A percentile compares a stretch with the other conserved stretches of the same genome.
phyloP scores from a whole-genome alignment of 2,329 filamentous ascomycete genomes.

The Aspergillus spinulosporus region DNA sequence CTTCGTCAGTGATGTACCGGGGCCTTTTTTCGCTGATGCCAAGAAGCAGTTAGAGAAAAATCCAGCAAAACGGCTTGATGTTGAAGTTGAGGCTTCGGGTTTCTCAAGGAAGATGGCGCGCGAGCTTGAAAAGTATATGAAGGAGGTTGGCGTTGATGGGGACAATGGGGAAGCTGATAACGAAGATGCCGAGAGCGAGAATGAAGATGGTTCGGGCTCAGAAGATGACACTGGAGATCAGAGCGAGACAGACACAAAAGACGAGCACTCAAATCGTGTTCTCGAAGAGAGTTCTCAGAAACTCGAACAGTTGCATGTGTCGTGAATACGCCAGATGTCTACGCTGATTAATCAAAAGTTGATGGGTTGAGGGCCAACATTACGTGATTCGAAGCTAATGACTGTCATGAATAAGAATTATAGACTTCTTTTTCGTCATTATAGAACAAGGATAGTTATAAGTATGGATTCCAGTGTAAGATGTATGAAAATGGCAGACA shows the following conservation, averaged over 20 bases:
- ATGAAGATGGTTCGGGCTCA: slow-evolving; percentile 32
- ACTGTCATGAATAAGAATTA: slow-evolving; percentile 11
- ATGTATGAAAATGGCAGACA: neutral
- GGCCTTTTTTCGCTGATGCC: slow-evolving; percentile 82
- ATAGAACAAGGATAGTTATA: slow-evolving; percentile 31
- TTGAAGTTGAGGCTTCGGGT: slow-evolving; percentile 85
- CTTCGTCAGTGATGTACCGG: slow-evolving; percentile 77
- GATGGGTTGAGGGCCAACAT: slow-evolving; percentile 7
- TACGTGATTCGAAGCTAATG: slow-evolving; percentile 26
- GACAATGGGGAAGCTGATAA: slow-evolving; percentile 42
- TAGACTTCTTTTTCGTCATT: slow-evolving; percentile 13
- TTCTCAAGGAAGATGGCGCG: slow-evolving; percentile 97
- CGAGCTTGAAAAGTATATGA: slow-evolving; percentile 88
- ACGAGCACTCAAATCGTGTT: slow-evolving; percentile 25
- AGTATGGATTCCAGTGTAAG: neutral
- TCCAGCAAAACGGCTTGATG: slow-evolving; percentile 71
- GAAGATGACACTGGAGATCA: slow-evolving; percentile 39
- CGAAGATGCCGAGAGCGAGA: slow-evolving; percentile 41
- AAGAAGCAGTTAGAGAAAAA: slow-evolving; percentile 68
- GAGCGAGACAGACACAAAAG: slow-evolving; percentile 7
- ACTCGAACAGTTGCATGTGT: slow-evolving; percentile 36
- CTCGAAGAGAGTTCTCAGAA: slow-evolving; percentile 31
- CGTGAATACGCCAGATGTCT: slow-evolving; percentile 22
- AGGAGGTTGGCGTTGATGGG: slow-evolving; percentile 63
- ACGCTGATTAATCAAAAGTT: neutral